phyloP scores from a whole-genome alignment of 805 yeast species.

The Saccharomycopsis fodiens region DNA sequence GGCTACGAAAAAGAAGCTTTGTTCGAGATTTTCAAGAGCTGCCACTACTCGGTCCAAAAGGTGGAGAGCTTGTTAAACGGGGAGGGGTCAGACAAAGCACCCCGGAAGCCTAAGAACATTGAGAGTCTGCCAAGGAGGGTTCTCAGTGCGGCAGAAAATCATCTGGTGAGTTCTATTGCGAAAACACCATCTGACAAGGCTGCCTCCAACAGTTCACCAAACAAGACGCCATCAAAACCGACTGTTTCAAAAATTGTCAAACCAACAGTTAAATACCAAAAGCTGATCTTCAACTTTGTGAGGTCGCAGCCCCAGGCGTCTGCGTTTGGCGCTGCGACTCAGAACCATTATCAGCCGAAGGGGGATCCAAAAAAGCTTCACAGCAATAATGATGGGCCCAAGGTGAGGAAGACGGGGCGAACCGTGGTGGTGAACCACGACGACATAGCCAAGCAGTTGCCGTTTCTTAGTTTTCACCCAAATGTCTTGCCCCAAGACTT shows the following conservation, averaged over 20 bases:
- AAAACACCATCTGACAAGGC: too few relatives aligned
- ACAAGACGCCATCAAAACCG: constrained; percentile 14
- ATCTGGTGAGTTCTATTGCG: too few relatives aligned
- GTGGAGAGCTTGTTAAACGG: constrained; percentile 34
- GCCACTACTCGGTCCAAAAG: constrained; percentile 43
- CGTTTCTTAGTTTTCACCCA: constrained; percentile 42
- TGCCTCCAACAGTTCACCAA: neutral
- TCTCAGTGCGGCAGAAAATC: too few relatives aligned
- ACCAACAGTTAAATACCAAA: constrained; percentile 15
- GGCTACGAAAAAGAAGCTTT: constrained; percentile 33
- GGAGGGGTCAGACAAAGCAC: constrained; percentile 18
- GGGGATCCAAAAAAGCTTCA: constrained; percentile 17
- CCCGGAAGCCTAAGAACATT: constrained; percentile 22
- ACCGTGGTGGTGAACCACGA: constrained; percentile 11
- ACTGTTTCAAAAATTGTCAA: constrained; percentile 9
- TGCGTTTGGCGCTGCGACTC: constrained; percentile 20
- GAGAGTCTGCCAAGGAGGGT: neutral
- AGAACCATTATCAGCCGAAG: constrained; percentile 21
- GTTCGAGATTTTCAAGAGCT: constrained; percentile 44
- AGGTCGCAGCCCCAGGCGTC: neutral
- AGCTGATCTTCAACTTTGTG: constrained; percentile 4
- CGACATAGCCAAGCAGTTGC: constrained; percentile 25
- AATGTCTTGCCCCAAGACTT: constrained; percentile 45
- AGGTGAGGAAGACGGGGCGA: constrained; percentile 40
- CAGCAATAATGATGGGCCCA: constrained; percentile 24